Evolutionary conservation across 768 basidiomycete genomes (phyloP).

Genomic region (Dacryopinax primogenitus): DNA sequence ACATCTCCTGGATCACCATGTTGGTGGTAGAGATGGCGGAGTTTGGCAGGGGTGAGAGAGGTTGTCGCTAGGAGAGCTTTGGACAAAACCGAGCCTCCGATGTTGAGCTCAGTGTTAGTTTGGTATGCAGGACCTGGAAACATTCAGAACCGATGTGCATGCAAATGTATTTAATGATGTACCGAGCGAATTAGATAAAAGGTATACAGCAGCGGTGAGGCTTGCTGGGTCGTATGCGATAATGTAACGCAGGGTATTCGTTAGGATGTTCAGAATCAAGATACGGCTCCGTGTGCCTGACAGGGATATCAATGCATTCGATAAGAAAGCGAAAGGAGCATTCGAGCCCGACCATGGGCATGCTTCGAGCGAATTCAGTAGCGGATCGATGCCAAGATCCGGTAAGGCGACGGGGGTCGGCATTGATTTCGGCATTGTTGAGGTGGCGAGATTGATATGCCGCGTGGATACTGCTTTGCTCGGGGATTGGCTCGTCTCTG

Average conservation of each 20-base stretch:
- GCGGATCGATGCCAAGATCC: constrained; percentile 31
- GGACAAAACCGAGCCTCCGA: constrained; percentile 25
- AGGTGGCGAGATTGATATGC: constrained; percentile 8
- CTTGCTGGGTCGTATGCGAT: constrained; percentile 51
- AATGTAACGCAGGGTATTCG: constrained; percentile 62
- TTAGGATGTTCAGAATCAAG: constrained; percentile 50
- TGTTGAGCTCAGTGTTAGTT: constrained; percentile 32
- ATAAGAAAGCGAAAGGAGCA: constrained; percentile 61
- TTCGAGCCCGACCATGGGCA: constrained; percentile 33
- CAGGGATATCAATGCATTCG: constrained; percentile 46
- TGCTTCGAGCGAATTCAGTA: constrained; percentile 32
- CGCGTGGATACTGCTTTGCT: not conserved
- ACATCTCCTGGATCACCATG: constrained; percentile 81
- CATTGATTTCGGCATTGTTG: not conserved
- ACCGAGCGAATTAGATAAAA: constrained; percentile 61
- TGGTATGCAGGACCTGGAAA: constrained; percentile 14
- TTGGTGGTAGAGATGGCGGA: constrained; percentile 40
- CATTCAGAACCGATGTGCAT: constrained; percentile 42
- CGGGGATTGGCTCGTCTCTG: not conserved
- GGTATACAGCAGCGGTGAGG: constrained; percentile 63
- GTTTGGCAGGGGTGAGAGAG: constrained; percentile 21
- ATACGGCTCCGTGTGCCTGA: constrained; percentile 61
- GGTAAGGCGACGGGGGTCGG: constrained; percentile 14
- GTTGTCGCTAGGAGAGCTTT: constrained; percentile 19
- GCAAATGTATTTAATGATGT: constrained; percentile 54